These are phyloP conservation scores for Puccinia horiana DNA, from an alignment of 1,284 basidiomycete genomes.

Conservation along the genomic window DNA sequence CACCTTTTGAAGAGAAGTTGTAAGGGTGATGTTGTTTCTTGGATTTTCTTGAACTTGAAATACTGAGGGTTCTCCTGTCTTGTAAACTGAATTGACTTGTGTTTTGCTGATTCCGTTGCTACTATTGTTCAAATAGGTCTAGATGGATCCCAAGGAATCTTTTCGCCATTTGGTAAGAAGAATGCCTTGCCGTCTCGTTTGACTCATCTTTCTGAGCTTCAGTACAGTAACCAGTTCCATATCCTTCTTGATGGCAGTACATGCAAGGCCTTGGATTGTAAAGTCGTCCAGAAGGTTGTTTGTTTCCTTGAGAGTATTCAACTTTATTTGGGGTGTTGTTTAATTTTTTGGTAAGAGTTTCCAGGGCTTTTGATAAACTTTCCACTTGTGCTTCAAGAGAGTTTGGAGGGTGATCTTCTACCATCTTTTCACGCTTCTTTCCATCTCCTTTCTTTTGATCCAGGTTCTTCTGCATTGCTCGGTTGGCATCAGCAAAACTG, in stretches of 20 bases:
- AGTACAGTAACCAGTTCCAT: neutral
- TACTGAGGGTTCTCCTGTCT: too few relatives aligned
- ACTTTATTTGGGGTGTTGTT: neutral
- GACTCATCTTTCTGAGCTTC: neutral
- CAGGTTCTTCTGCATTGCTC: neutral
- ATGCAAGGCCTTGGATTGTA: neutral
- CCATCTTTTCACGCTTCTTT: neutral
- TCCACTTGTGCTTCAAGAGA: neutral
- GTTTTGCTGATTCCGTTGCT: neutral
- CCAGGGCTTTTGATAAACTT: neutral
- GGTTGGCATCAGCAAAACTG: neutral
- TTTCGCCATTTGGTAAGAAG: neutral
- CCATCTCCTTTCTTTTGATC: neutral
- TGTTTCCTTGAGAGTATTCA: neutral
- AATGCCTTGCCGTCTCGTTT: neutral
- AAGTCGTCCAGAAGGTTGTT: neutral
- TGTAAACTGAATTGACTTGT: neutral
- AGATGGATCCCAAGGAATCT: neutral
- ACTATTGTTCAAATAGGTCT: slow-evolving; percentile 1
- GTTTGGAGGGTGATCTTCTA: neutral
- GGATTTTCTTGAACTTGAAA: neutral
- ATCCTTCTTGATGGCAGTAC: neutral
- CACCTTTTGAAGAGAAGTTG: neutral
- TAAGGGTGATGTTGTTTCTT: neutral
- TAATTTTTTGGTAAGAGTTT: neutral